A percentile compares a stretch with the other conserved stretches of the same genome.
Evolutionary conservation across 2,329 filamentous ascomycete species (phyloP).

Genomic region (Penicillium brasilianum): DNA sequence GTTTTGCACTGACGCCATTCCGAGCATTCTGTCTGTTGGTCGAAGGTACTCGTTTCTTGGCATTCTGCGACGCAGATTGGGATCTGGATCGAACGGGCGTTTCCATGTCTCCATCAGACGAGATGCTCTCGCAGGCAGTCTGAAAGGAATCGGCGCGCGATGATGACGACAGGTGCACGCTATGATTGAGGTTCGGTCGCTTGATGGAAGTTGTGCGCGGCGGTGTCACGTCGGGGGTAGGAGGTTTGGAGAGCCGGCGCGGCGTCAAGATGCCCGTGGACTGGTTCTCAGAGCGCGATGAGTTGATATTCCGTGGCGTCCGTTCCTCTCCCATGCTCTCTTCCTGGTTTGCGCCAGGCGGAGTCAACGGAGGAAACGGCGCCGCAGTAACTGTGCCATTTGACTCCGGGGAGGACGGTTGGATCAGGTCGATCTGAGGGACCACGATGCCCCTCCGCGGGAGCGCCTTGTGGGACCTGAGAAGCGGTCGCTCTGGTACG

Average conservation of each 20-base stretch:
- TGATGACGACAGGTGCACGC: conserved; percentile 60
- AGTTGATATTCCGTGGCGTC: conserved; percentile 33
- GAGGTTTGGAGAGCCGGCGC: conserved; percentile 69
- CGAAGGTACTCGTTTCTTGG: conserved; percentile 22
- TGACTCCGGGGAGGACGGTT: conserved; percentile 32
- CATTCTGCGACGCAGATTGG: conserved; percentile 26
- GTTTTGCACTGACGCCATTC: conserved; percentile 48
- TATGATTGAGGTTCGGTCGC: conserved; percentile 53
- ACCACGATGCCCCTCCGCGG: conserved; percentile 42
- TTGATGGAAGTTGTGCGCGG: conserved; percentile 55
- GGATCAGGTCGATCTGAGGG: conserved; percentile 29
- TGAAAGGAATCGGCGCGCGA: conserved; percentile 73
- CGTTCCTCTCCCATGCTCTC: conserved; percentile 25
- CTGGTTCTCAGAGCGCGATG: conserved; percentile 31
- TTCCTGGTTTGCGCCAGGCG: conserved; percentile 39
- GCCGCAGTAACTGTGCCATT: conserved; percentile 32
- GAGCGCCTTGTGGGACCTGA: conserved; percentile 50
- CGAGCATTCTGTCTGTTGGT: conserved; percentile 32
- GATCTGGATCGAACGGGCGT: conserved; percentile 32
- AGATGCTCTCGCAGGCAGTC: conserved; percentile 70
- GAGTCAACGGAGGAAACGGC: conserved; percentile 46
- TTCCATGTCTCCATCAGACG: conserved; percentile 64
- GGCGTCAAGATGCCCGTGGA: conserved; percentile 57
- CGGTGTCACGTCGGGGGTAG: conserved; percentile 77
- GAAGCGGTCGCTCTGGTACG: conserved; percentile 37